Evolutionary conservation across 2,329 filamentous ascomycete species (phyloP), one percentile per base, ranked within the genome.

Genomic region (Fusarium armeniacum): DNA sequence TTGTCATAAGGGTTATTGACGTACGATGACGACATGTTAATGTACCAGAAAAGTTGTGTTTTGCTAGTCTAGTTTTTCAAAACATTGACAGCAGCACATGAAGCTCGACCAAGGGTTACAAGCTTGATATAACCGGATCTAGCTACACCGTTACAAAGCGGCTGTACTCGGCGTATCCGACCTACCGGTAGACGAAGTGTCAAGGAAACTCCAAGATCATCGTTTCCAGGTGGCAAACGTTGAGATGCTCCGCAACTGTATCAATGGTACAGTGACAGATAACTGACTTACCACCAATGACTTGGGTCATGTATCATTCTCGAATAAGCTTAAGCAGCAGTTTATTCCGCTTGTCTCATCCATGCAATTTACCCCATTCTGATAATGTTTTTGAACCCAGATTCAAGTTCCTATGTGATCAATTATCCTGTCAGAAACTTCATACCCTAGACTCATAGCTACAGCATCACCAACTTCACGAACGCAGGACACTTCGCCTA

Each of bases 21-120:
- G 24, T 22, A 40, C 33, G 6, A 46, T 65, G 62, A 65, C 62
- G 60, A 59, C 46, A 65, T 65, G 6, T 16, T 6, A 40, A 26
- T n/a, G 20, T 40, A 13, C 6, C 36, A 15, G 36, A 40, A 40
- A 40, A 15, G 36, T 40, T 16, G 10, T 3, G 12, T 40, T n/a
- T 32, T 20, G 9, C 10, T 30, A 18, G 33, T 35, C 24, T 40
- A 40, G 3, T 58, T 58, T 58, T 64, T 26, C 9, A 40, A 50
- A 46, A 36, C 13, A 22, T 7, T 20, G 7, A 24, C 58, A 18
- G 28, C 46, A 24, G 9, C 20, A 24, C 15, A 11, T n/a, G 10
- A 38, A 36, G 6, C 16, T 36, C 16, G 13, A 16, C 5, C 15
- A 50, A 24, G 46, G 11, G 22, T 33, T 35, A 18, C 10, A 7